These are phyloP conservation scores for Pseudogymnoascus verrucosus DNA, from an alignment of 2,329 filamentous ascomycete species.

Conservation along the genomic window DNA sequence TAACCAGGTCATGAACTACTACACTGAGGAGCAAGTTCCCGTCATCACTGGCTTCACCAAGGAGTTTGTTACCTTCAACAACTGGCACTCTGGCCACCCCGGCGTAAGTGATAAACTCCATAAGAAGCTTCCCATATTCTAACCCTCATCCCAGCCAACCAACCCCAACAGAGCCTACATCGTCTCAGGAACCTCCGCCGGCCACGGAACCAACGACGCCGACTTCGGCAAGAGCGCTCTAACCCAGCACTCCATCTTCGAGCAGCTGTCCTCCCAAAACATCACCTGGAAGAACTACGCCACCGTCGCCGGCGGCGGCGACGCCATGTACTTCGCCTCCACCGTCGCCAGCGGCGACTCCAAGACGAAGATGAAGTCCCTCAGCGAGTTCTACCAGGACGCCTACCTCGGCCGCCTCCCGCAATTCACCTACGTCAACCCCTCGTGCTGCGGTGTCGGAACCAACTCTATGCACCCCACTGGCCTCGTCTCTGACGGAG, in stretches of 20 bases:
- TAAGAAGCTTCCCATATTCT: neutral
- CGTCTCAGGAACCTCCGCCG: conserved; percentile 25
- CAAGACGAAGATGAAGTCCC: conserved; percentile 26
- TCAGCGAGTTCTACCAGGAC: conserved; percentile 29
- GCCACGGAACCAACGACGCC: conserved; percentile 27
- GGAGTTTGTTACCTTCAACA: conserved; percentile 36
- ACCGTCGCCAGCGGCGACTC: conserved; percentile 24
- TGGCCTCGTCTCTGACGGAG: conserved; percentile 29
- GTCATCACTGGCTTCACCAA: conserved; percentile 33
- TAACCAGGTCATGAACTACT: conserved; percentile 37
- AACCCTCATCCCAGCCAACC: conserved; percentile 29
- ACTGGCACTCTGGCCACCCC: conserved; percentile 36
- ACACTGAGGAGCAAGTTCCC: conserved; percentile 35
- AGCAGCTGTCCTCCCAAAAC: conserved; percentile 29
- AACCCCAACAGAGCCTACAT: conserved; percentile 34
- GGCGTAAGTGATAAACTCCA: conserved; percentile 29
- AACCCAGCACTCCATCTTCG: conserved; percentile 32
- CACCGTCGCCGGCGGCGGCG: conserved; percentile 25
- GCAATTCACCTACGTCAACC: conserved; percentile 31
- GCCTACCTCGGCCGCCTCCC: conserved; percentile 27
- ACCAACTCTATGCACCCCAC: conserved; percentile 30
- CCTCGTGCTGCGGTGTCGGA: conserved; percentile 32
- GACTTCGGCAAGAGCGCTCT: conserved; percentile 22
- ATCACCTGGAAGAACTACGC: conserved; percentile 32
- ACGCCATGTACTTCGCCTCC: conserved; percentile 30